A percentile compares a stretch with the other conserved stretches of the same genome.
Evolutionary conservation across 1,284 basidiomycete species (phyloP).

Genomic region (Puccinia hordei): DNA sequence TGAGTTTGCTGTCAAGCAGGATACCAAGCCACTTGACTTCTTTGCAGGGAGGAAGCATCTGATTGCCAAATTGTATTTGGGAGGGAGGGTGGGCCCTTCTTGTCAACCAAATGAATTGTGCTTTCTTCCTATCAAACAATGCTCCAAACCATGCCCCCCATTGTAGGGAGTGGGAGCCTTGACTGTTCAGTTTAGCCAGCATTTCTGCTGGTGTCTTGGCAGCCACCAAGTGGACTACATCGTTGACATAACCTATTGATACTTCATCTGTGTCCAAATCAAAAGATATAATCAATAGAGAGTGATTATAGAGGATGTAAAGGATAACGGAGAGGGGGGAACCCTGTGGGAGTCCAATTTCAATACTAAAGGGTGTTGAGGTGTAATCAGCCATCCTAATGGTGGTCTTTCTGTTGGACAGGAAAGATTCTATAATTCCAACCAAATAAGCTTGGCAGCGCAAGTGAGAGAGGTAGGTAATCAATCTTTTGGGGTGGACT

Average conservation of each 20-base stretch:
- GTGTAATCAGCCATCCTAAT: not conserved
- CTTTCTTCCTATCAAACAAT: no score
- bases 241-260: conserved; percentile 24
- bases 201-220: not conserved
- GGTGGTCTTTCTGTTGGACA: not conserved
- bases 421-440: not conserved
- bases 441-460: not conserved
- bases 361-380: not conserved
- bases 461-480: not conserved
- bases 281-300: not conserved
- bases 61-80: no score
- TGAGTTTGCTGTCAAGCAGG: no score
- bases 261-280: not conserved
- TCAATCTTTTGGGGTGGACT: not conserved
- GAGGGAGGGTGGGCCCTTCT: no score
- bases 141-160: conserved; percentile 3
- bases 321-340: conserved; percentile 5
- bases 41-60: no score
- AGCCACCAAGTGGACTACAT: no score
- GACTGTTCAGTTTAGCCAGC: not conserved
- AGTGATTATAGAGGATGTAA: conserved; percentile 24
- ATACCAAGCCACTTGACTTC: no score
- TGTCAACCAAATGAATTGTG: no score
- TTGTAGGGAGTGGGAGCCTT: not conserved
- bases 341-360: no score